Evolutionary conservation across 208 protist species (phyloP).

Genomic region (Leptomonas seymouri): DNA sequence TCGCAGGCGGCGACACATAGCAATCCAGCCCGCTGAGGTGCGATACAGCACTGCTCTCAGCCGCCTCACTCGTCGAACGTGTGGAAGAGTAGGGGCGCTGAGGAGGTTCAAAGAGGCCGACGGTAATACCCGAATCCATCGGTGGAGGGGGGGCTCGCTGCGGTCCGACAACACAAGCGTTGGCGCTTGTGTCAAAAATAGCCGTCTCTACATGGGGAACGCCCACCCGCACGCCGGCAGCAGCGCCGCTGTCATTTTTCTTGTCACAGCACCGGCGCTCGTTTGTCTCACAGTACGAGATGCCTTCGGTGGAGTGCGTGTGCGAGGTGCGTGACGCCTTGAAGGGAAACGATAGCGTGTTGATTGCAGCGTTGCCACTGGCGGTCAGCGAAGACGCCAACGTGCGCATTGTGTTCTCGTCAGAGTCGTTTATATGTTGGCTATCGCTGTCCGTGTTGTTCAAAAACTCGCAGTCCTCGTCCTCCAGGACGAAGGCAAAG

Average conservation of each 20-base stretch:
- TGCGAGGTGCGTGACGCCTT: not conserved
- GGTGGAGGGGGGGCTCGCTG: too few relatives aligned
- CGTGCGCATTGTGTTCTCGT: not conserved
- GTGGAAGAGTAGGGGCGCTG: not conserved
- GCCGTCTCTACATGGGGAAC: conserved; percentile 20
- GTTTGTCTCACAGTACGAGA: not conserved
- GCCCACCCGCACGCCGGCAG: not conserved
- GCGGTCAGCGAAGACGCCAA: conserved; percentile 9
- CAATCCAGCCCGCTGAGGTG: conserved; percentile 12
- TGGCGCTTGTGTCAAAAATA: conserved; percentile 18
- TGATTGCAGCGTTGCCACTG: conserved; percentile 4
- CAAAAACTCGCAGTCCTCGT: not conserved
- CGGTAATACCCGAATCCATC: not conserved
- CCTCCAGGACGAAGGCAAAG: not conserved
- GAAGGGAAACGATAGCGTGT: conserved; percentile 6
- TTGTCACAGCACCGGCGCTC: too few relatives aligned
- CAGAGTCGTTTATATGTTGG: not conserved
- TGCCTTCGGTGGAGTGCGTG: not conserved
- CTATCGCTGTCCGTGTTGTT: conserved; percentile 10
- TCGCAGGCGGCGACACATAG: not conserved
- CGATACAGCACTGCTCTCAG: conserved; percentile 4
- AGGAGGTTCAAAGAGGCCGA: not conserved
- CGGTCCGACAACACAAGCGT: not conserved
- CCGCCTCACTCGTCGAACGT: conserved; percentile 1
- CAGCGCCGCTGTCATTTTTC: not conserved